Conservation (phyloP, 305 asterid genomes). For the Fraxinus dipetala region DNA sequence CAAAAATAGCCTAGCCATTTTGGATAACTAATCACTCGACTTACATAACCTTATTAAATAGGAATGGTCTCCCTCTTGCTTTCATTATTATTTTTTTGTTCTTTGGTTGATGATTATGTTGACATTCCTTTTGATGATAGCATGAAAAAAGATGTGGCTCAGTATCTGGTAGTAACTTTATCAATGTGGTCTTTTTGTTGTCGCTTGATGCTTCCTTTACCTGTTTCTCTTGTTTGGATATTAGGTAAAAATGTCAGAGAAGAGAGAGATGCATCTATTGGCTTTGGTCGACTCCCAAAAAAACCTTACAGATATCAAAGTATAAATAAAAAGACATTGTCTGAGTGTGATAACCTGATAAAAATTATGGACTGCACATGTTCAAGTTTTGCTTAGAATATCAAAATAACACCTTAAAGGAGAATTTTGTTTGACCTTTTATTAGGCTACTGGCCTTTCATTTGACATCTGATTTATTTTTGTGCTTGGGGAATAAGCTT, state of each 20-base stretch:
- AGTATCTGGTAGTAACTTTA: neutral
- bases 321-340: neutral
- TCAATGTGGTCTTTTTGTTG: neutral
- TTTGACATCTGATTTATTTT: neutral
- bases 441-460: neutral
- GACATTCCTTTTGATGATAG: neutral
- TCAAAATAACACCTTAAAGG: neutral
- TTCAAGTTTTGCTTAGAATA: neutral
- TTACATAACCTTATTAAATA: neutral
- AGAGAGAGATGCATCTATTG: neutral
- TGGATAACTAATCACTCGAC: neutral
- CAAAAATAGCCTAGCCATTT: neutral
- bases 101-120: neutral
- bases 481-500: neutral
- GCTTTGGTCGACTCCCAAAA: neutral
- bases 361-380: neutral
- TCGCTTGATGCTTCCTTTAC: neutral
- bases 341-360: neutral
- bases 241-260: neutral
- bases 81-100: neutral
- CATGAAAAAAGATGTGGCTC: neutral
- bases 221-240: neutral
- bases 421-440: neutral
- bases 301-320: neutral
- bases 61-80: neutral